A percentile compares a stretch with the other conserved stretches of the same genome.
These are phyloP conservation scores for Aspergillus pseudonomiae DNA, from an alignment of 2,329 filamentous ascomycete genomes.

Conservation along the genomic window DNA sequence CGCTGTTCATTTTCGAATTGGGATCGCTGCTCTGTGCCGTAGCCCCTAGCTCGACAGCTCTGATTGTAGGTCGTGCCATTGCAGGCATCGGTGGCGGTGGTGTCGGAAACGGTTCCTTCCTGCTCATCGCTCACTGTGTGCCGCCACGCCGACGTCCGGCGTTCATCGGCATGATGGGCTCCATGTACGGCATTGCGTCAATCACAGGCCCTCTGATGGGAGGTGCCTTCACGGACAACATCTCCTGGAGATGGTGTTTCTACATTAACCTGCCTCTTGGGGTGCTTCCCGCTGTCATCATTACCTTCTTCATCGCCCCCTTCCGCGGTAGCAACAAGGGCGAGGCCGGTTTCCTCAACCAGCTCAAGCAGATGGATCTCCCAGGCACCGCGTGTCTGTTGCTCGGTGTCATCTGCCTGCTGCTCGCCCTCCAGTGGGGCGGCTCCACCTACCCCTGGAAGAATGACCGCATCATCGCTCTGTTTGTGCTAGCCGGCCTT, in stretches of 20 bases:
- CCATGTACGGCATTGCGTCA: constrained; percentile 39
- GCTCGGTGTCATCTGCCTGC: constrained; percentile 35
- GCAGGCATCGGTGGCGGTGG: constrained; percentile 17
- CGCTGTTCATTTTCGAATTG: constrained; percentile 3
- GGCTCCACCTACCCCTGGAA: constrained; percentile 55
- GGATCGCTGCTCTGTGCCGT: constrained; percentile 9
- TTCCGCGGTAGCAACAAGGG: constrained; percentile 41
- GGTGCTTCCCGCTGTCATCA: constrained; percentile 46
- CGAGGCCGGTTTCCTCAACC: constrained; percentile 26
- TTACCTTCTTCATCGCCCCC: constrained; percentile 31
- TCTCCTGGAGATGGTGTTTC: constrained; percentile 47
- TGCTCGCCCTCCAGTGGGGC: constrained; percentile 57
- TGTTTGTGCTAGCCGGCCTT: constrained; percentile 51
- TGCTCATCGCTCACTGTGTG: constrained; percentile 23
- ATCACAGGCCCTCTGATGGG: constrained; percentile 36
- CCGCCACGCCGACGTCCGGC: constrained; percentile 22
- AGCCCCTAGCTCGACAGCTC: neutral
- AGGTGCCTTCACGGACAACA: constrained; percentile 21
- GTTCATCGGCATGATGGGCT: constrained; percentile 37
- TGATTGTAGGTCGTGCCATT: constrained; percentile 10
- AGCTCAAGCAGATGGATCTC: constrained; percentile 46
- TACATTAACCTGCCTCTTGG: constrained; percentile 61
- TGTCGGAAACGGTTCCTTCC: constrained; percentile 34
- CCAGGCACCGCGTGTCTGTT: constrained; percentile 36
- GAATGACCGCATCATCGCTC: constrained; percentile 28